Conservation (phyloP, 148 eudicot genomes). For the Rhododendron mucronatum region DNA sequence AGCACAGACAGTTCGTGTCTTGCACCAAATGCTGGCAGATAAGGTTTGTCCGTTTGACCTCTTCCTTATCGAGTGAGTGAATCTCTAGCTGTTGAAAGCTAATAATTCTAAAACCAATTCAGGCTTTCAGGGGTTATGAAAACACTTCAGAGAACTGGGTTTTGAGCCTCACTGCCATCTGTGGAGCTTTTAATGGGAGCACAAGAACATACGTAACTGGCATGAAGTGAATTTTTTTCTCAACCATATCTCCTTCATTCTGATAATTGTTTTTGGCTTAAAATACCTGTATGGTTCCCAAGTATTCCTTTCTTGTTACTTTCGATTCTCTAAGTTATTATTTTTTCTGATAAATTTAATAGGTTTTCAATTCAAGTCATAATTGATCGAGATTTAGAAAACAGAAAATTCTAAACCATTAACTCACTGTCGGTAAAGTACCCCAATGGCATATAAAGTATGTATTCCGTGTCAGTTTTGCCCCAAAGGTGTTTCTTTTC, state of each 20-base stretch:
- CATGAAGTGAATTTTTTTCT: constrained; percentile 60
- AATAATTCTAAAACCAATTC: constrained; percentile 2
- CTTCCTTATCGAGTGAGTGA: neutral
- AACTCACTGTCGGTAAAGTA: no score
- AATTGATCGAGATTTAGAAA: no score
- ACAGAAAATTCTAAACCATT: neutral
- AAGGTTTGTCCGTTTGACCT: constrained; percentile 43
- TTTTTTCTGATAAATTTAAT: no score
- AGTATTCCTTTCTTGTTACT: neutral
- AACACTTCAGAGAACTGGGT: constrained; percentile 76
- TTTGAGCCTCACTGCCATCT: constrained; percentile 71
- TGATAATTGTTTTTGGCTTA: neutral
- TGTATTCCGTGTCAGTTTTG: no score
- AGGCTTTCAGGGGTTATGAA: constrained; percentile 78
- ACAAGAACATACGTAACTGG: constrained; percentile 86
- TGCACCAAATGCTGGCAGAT: constrained; percentile 96
- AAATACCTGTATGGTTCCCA: neutral
- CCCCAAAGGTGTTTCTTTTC: no score
- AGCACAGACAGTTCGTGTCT: constrained; percentile 75
- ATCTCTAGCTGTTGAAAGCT: neutral
- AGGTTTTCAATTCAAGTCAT: neutral
- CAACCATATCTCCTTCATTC: neutral
- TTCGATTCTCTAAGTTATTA: neutral
- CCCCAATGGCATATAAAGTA: no score
- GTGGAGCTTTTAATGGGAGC: constrained; percentile 88